Base-by-base conservation (phyloP, 2,329 filamentous ascomycete species). In the Penicillium oxalicum region DNA sequence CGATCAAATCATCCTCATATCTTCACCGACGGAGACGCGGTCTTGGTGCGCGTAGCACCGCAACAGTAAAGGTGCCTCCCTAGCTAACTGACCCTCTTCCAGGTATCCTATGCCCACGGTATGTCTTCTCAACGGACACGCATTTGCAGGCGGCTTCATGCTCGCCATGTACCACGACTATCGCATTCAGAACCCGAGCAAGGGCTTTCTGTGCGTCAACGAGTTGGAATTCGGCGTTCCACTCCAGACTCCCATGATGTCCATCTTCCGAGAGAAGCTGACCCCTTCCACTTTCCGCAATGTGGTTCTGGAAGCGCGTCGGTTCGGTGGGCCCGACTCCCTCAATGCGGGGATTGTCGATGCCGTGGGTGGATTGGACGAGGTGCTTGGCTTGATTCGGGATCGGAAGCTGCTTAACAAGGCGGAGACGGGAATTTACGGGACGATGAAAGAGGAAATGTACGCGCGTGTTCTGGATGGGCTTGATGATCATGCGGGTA, bases 81-180 rank as follows among this genome's bases (percentile, higher is more conserved):
- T 3, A 9, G 42, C 46, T 51, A 47, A 50, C 5, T 4, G 18
- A 18, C 4, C 13, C 9, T 36, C 8, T 40, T 9, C n/a, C 44
- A 78, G 74, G 45, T 91, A 83, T 63, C 86, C 87, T 11, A 89
- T 91, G 86, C 88, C 88, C 25, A 93, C 87, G 3, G 70, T 93
- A 43, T 84, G 87, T n/a, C 74, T 90, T 7, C 63, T 91, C 47
- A 89, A 88, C 59, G 88, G 88, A 24, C 88, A 94, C 67, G 82
- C 84, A 47, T 93, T 90, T 66, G 88, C 88, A 5, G 88, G 81
- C 40, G 88, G 86, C n/a, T 74, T 91, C 52, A 91, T 93, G 83
- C 74, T 86, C 8, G 81, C 86, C 50, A 87, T 89, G 79, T 82
- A 86, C 70, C 87, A 91, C 69, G 87, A 91, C 71, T 93, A 93